These are phyloP conservation scores for Suillus subluteus DNA, from an alignment of 768 basidiomycete genomes.

Conservation along the genomic window DNA sequence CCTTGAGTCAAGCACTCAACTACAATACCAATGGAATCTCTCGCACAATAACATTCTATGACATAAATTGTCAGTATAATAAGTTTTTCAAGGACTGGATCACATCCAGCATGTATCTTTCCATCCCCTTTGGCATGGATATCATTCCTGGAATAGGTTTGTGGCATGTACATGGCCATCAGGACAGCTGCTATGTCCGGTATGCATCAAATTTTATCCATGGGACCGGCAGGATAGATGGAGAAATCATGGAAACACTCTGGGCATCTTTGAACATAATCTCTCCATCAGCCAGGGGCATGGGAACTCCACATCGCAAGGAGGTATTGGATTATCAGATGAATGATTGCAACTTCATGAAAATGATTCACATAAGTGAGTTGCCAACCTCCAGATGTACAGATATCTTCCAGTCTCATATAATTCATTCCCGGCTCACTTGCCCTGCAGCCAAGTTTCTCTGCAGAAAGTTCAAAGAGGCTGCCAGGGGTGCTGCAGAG, in stretches of 20 bases:
- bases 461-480: too few relatives aligned
- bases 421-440: too few relatives aligned
- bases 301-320: constrained; percentile 1
- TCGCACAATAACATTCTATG: constrained; percentile 11
- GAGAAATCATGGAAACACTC: constrained; percentile 14
- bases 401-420: too few relatives aligned
- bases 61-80: constrained; percentile 30
- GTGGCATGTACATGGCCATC: constrained; percentile 13
- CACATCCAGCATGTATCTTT: not conserved
- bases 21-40: too few relatives aligned
- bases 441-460: too few relatives aligned
- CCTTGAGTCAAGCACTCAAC: too few relatives aligned
- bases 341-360: constrained; percentile 29
- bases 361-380: constrained; percentile 21
- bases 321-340: constrained; percentile 30
- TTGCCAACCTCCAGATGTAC: not conserved
- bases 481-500: too few relatives aligned
- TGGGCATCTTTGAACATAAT: constrained; percentile 10
- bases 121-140: not conserved
- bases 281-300: not conserved
- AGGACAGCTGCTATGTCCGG: constrained; percentile 3
- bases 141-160: constrained; percentile 10
- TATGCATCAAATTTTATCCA: constrained; percentile 11
- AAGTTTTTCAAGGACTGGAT: constrained; percentile 18
- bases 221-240: not conserved